phyloP scores from a whole-genome alignment of 768 basidiomycete species.

The Psilocybe sp. region DNA sequence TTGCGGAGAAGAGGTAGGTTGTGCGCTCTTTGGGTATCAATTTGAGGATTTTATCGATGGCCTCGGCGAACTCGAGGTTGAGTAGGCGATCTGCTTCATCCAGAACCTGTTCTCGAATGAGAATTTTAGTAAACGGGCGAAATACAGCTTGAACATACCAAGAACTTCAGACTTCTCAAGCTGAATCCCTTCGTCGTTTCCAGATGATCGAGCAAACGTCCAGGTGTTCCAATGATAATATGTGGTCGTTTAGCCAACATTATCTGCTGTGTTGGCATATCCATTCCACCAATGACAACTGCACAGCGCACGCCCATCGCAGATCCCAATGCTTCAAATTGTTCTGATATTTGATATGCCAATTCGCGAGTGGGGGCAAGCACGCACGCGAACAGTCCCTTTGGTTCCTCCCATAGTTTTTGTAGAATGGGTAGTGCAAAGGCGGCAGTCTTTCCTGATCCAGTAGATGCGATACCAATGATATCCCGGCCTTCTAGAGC shows the following conservation, averaged over 20 bases:
- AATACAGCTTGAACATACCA: slow-evolving; percentile 49
- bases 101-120: slow-evolving; percentile 61
- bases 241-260: slow-evolving; percentile 93
- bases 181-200: slow-evolving; percentile 98
- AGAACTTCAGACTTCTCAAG: slow-evolving; percentile 77
- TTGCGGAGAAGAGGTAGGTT: slow-evolving; percentile 96
- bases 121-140: not conserved
- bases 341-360: slow-evolving; percentile 97
- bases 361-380: slow-evolving; percentile 97
- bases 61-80: slow-evolving; percentile 95
- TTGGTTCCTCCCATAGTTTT: slow-evolving; percentile 94
- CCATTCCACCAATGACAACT: slow-evolving; percentile 94
- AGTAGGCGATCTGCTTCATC: slow-evolving; percentile 95
- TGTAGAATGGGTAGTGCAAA: slow-evolving; percentile 96
- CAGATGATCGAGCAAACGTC: slow-evolving; percentile 88
- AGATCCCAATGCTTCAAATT: slow-evolving; percentile 89
- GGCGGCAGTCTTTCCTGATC: slow-evolving; percentile 96
- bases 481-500: slow-evolving; percentile 92
- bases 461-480: slow-evolving; percentile 97
- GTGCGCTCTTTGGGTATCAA: slow-evolving; percentile 91
- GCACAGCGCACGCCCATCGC: slow-evolving; percentile 90
- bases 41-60: slow-evolving; percentile 95
- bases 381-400: slow-evolving; percentile 89
- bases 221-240: slow-evolving; percentile 93
- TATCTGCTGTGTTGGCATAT: slow-evolving; percentile 86